Evolutionary conservation across 495 filamentous ascomycete species (phyloP).

Genomic region (Pseudomonodictys pantanalensis): DNA sequence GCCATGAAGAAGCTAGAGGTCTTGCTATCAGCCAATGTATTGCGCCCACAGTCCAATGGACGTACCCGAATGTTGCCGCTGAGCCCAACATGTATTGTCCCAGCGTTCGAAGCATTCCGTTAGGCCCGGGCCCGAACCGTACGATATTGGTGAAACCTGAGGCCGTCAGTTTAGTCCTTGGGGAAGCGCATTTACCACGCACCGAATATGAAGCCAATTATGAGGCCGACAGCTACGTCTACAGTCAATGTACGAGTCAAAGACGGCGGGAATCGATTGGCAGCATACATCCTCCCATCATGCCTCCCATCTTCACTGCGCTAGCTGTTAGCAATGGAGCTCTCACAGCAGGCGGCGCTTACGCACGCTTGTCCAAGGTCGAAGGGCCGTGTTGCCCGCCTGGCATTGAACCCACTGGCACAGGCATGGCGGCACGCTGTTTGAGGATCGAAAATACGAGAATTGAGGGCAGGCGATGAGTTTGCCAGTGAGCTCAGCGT

Average conservation of each 20-base stretch:
- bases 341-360: neutral
- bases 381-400: slow-evolving; percentile 62
- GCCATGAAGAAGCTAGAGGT: slow-evolving; percentile 93
- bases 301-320: slow-evolving; percentile 91
- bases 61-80: slow-evolving; percentile 92
- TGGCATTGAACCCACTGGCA: slow-evolving; percentile 55
- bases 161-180: slow-evolving; percentile 10
- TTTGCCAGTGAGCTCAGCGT: neutral
- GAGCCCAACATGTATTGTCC: slow-evolving; percentile 98
- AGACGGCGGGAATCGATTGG: slow-evolving; percentile 2
- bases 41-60: neutral
- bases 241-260: slow-evolving; percentile 16
- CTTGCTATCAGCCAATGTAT: slow-evolving; percentile 20
- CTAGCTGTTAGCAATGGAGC: slow-evolving; percentile 34
- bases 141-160: slow-evolving; percentile 89
- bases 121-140: slow-evolving; percentile 86
- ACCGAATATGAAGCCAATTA: slow-evolving; percentile 99
- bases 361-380: slow-evolving; percentile 86
- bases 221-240: slow-evolving; percentile 75
- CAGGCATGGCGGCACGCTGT: slow-evolving; percentile 59
- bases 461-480: neutral
- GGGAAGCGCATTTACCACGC: slow-evolving; percentile 25
- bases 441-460: slow-evolving; percentile 5
- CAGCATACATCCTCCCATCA: slow-evolving; percentile 93
- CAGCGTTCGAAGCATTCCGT: slow-evolving; percentile 86